Evolutionary conservation across 345 rosid genomes (phyloP).

Genomic region (Camelina laxa): DNA sequence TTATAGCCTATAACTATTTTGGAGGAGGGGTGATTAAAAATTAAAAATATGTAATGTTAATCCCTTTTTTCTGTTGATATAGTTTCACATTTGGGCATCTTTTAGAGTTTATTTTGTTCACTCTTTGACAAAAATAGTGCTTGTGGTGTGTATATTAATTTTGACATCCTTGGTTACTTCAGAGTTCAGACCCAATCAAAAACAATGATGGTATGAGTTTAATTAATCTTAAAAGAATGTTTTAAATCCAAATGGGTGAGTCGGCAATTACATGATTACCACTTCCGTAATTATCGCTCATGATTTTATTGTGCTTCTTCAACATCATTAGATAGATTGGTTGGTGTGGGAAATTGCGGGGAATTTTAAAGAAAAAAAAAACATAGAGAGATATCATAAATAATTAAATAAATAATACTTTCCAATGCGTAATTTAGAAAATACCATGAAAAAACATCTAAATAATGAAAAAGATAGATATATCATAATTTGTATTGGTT

Average conservation of each 20-base stretch:
- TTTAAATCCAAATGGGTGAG: slow-evolving; percentile 12
- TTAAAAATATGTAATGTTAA: no score
- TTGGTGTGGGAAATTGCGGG: not conserved
- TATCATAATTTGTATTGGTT: not conserved
- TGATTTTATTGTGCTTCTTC: slow-evolving; percentile 23
- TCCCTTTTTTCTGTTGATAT: not conserved
- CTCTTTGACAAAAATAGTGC: not conserved
- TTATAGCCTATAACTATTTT: not conserved
- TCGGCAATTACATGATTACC: slow-evolving; percentile 26
- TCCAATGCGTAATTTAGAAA: slow-evolving; percentile 27
- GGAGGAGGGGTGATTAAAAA: not conserved
- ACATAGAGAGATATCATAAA: not conserved
- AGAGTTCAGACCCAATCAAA: slow-evolving; percentile 27
- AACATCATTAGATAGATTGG: slow-evolving; percentile 14
- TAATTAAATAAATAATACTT: not conserved
- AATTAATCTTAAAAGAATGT: slow-evolving; percentile 30
- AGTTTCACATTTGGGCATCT: not conserved
- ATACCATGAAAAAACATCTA: not conserved
- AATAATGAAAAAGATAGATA: not conserved
- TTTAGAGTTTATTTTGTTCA: not conserved
- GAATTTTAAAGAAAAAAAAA: not conserved
- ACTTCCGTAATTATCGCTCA: slow-evolving; percentile 42
- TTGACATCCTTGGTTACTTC: slow-evolving; percentile 19
- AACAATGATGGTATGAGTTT: slow-evolving; percentile 25
- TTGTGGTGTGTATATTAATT: not conserved